Conservation (phyloP, 106 monocot genomes). For the Chionographis japonica region DNA sequence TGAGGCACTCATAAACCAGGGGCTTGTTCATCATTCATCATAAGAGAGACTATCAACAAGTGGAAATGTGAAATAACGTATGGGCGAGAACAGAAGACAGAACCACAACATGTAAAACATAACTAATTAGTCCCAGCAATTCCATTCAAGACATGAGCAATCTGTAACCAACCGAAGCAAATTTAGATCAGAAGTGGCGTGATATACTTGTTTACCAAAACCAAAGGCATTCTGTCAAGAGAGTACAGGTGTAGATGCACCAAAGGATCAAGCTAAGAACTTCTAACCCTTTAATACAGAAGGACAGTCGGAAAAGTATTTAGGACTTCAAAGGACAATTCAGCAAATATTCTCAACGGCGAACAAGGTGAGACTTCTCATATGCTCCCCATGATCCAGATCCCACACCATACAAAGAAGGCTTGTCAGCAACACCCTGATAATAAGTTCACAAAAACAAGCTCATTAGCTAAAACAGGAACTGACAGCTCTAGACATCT, state of each 20-base stretch:
- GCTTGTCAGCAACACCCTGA: slow-evolving; percentile 48
- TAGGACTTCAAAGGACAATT: background rate
- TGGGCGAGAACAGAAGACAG: background rate
- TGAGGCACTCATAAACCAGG: too few relatives aligned
- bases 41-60: too few relatives aligned
- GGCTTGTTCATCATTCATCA: too few relatives aligned
- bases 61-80: too few relatives aligned
- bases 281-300: slow-evolving; percentile 18
- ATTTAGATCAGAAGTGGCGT: background rate
- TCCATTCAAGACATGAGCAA: background rate
- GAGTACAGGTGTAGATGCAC: slow-evolving; percentile 8
- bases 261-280: slow-evolving; percentile 9
- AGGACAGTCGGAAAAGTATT: background rate
- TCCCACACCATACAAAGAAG: slow-evolving; percentile 33
- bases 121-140: background rate
- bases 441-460: background rate
- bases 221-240: slow-evolving; percentile 1
- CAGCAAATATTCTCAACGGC: slow-evolving; percentile 24
- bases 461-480: background rate
- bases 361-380: slow-evolving; percentile 47
- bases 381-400: slow-evolving; percentile 55
- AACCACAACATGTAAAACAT: slow-evolving; percentile 5
- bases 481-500: background rate
- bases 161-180: background rate
- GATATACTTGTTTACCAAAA: background rate